Evolutionary conservation across 768 basidiomycete genomes (phyloP).

Genomic region (Daedalea quercina): DNA sequence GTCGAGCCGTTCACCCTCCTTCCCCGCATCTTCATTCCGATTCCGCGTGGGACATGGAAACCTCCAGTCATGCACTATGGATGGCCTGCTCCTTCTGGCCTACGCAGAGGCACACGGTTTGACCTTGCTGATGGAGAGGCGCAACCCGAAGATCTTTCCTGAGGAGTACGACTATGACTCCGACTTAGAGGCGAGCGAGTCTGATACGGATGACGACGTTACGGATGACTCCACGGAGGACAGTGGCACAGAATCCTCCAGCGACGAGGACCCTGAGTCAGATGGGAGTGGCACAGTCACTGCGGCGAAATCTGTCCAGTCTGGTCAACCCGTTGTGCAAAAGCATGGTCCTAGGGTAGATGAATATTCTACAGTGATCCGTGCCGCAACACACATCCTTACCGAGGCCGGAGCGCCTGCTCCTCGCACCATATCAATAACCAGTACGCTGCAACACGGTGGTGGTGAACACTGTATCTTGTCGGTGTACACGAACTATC

Average conservation of each 20-base stretch:
- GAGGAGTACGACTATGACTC: not conserved
- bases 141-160: not conserved
- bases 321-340: not conserved
- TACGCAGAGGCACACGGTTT: not conserved
- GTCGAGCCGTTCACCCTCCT: not conserved
- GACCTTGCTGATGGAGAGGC: not conserved
- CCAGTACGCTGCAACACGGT: not conserved
- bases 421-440: not conserved
- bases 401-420: not conserved
- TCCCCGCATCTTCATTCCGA: not conserved
- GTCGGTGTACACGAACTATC: not conserved
- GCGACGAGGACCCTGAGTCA: not conserved
- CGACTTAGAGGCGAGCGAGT: not conserved
- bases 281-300: not conserved
- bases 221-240: not conserved
- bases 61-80: not conserved
- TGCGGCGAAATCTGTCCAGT: not conserved
- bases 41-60: not conserved
- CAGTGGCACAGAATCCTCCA: not conserved
- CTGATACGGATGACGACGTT: not conserved
- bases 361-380: not conserved
- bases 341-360: not conserved
- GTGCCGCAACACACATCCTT: not conserved
- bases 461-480: not conserved
- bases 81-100: not conserved